A percentile compares a stretch with the other conserved stretches of the same genome.
Evolutionary conservation across 2,329 filamentous ascomycete genomes (phyloP).

Genomic region (Trichothecium sympodiale): DNA sequence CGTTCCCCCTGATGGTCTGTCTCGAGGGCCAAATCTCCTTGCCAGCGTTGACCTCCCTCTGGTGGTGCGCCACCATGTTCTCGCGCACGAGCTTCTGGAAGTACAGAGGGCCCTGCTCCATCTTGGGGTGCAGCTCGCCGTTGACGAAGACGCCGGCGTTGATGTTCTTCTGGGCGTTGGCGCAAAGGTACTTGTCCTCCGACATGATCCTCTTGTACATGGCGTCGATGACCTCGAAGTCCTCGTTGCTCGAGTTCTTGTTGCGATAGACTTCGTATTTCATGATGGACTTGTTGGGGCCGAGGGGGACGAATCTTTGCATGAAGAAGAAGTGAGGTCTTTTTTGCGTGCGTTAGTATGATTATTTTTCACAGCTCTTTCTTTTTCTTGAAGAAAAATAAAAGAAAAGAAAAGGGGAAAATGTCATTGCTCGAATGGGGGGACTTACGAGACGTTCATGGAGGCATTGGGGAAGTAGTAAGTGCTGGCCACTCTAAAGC

Average conservation of each 20-base stretch:
- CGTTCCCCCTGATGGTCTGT: constrained; percentile 14
- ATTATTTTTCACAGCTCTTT: no score
- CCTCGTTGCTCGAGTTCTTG: constrained; percentile 31
- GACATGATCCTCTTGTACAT: constrained; percentile 40
- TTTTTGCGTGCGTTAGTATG: no score
- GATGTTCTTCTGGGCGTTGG: constrained; percentile 36
- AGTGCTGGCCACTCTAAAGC: constrained; percentile 31
- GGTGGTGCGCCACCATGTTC: constrained; percentile 25
- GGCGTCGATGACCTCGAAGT: constrained; percentile 32
- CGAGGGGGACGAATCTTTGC: constrained; percentile 2
- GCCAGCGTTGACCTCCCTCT: constrained; percentile 27
- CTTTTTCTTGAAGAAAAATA: constrained; percentile 52
- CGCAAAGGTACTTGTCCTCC: constrained; percentile 40
- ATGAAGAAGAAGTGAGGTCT: constrained; percentile 7
- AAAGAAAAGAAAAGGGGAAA: background rate
- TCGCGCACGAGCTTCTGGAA: constrained; percentile 19
- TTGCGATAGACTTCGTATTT: constrained; percentile 35
- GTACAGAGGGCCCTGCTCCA: constrained; percentile 40
- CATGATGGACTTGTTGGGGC: constrained; percentile 3
- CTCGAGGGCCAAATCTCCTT: constrained; percentile 18
- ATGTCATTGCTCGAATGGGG: constrained; percentile 27
- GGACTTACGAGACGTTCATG: constrained; percentile 35
- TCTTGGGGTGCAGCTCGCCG: constrained; percentile 39
- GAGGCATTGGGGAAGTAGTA: constrained; percentile 41
- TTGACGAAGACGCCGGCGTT: constrained; percentile 38